These are phyloP conservation scores for Cryoendolithus antarcticus DNA, from an alignment of 2,329 filamentous ascomycete genomes.

Conservation along the genomic window DNA sequence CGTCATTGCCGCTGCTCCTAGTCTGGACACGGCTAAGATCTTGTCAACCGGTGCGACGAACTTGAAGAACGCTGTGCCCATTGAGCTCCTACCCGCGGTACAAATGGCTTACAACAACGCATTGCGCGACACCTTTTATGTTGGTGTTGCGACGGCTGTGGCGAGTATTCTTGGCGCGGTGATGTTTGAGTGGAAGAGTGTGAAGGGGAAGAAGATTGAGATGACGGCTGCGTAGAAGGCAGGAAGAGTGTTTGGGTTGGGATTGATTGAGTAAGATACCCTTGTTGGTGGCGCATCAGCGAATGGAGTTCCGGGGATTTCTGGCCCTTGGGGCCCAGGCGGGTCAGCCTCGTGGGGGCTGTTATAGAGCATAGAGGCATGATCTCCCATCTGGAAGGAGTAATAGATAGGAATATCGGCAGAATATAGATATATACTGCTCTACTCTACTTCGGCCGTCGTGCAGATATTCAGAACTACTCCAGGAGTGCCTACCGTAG, in stretches of 20 bases:
- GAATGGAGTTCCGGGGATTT: too few relatives aligned
- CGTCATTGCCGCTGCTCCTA: conserved; percentile 25
- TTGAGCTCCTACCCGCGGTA: conserved; percentile 40
- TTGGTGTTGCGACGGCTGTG: conserved; percentile 43
- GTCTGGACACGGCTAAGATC: conserved; percentile 31
- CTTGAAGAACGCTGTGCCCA: conserved; percentile 41
- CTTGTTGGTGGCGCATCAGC: too few relatives aligned
- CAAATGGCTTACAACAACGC: conserved; percentile 52
- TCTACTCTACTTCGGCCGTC: too few relatives aligned
- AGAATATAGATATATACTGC: too few relatives aligned
- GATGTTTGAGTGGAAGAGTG: conserved; percentile 52
- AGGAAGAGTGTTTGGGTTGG: background rate
- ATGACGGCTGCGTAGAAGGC: conserved; percentile 17
- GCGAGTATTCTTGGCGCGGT: conserved; percentile 43
- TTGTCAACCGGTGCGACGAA: conserved; percentile 44
- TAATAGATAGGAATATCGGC: too few relatives aligned
- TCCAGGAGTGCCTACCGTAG: too few relatives aligned
- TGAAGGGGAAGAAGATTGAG: conserved; percentile 41
- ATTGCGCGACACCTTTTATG: conserved; percentile 47
- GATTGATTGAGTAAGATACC: too few relatives aligned
- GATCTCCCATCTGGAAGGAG: too few relatives aligned
- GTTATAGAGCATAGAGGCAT: too few relatives aligned
- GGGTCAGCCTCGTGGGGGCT: too few relatives aligned
- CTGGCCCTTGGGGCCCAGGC: too few relatives aligned
- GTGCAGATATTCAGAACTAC: too few relatives aligned